phyloP scores from a whole-genome alignment of 2,329 filamentous ascomycete species.

The Exophiala aquamarina region DNA sequence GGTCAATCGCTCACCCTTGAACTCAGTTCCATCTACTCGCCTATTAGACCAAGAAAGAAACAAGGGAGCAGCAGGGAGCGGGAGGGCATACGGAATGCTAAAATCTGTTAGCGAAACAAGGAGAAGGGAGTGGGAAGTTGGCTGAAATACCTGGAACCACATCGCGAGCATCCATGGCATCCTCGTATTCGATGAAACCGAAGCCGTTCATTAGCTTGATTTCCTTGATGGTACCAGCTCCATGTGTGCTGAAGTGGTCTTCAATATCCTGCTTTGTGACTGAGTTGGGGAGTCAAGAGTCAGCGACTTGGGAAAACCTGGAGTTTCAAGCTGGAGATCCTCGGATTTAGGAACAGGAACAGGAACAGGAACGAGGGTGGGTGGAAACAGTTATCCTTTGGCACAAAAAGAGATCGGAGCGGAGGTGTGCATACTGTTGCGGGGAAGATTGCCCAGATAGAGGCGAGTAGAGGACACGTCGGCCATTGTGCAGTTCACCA shows the following conservation, averaged over 20 bases:
- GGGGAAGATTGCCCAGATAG: conserved; percentile 96
- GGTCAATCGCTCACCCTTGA: conserved; percentile 96
- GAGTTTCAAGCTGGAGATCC: conserved; percentile 7
- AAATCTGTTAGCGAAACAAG: too few species aligned
- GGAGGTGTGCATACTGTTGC: conserved; percentile 70
- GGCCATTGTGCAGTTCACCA: conserved; percentile 57
- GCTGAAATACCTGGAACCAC: conserved; percentile 95
- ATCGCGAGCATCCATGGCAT: conserved; percentile 95
- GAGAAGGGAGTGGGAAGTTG: too few species aligned
- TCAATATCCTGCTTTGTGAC: conserved; percentile 97
- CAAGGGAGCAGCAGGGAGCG: neutral
- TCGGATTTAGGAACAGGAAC: conserved; percentile 15
- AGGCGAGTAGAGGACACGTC: conserved; percentile 94
- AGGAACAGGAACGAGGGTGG: conserved; percentile 10
- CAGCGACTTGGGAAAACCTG: conserved; percentile 20
- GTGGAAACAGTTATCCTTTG: conserved; percentile 5
- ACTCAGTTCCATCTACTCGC: conserved; percentile 82
- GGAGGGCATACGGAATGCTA: conserved; percentile 22
- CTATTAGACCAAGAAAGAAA: conserved; percentile 35
- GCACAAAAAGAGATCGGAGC: conserved; percentile 16
- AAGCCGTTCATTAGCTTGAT: conserved; percentile 99
- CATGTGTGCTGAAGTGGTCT: conserved; percentile 91
- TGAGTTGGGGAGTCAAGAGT: conserved; percentile 40
- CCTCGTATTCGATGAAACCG: conserved; percentile 99
- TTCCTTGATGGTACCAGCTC: conserved; percentile 95